These are phyloP conservation scores for Exophiala sp. DNA, from an alignment of 2,329 filamentous ascomycete genomes.

Conservation along the genomic window DNA sequence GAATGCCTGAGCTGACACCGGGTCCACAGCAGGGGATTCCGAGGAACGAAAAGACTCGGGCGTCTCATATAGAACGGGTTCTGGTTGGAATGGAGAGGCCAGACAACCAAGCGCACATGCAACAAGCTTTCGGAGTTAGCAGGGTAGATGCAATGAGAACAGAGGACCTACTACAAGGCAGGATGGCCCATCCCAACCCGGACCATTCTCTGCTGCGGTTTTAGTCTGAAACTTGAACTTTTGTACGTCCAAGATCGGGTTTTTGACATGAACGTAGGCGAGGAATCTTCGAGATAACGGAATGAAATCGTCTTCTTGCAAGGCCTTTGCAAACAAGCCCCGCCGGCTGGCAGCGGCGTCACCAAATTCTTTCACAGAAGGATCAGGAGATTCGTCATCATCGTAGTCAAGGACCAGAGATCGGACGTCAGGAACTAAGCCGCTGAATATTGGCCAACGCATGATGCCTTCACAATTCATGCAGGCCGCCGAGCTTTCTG, in stretches of 20 bases:
- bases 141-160: no score
- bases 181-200: neutral
- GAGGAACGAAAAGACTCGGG: no score
- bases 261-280: slow-evolving; percentile 1
- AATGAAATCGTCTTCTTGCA: neutral
- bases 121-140: no score
- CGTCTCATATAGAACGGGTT: no score
- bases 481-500: slow-evolving; percentile 28
- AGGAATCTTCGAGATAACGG: slow-evolving; percentile 1
- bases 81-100: no score
- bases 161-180: slow-evolving; percentile 1
- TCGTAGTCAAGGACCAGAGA: neutral
- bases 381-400: neutral
- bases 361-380: neutral
- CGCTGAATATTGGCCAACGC: slow-evolving; percentile 37
- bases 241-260: slow-evolving; percentile 1
- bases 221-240: neutral
- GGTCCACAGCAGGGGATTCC: no score
- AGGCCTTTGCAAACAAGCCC: neutral
- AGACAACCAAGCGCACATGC: no score
- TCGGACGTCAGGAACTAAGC: neutral
- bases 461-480: slow-evolving; percentile 51
- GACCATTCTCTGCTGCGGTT: neutral
- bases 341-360: neutral
- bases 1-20: neutral